A percentile compares a stretch with the other conserved stretches of the same genome.
Evolutionary conservation across 306 rosid genomes (phyloP).

Genomic region (Corylus avellana): DNA sequence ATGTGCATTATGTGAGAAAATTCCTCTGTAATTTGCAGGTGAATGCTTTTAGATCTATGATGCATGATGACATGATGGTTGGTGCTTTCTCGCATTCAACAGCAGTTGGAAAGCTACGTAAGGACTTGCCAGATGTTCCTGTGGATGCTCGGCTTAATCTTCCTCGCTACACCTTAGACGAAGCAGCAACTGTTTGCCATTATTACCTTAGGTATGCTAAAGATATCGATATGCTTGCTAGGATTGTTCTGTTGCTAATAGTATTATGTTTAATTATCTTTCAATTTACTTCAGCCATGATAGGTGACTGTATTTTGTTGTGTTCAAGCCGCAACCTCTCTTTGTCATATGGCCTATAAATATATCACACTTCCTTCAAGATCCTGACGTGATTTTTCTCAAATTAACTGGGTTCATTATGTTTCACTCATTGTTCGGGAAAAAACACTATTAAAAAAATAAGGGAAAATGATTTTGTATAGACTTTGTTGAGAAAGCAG

Average conservation of each 20-base stretch:
- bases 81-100: slow-evolving; percentile 98
- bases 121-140: slow-evolving; percentile 92
- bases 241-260: slow-evolving; percentile 12
- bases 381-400: not conserved
- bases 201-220: slow-evolving; percentile 77
- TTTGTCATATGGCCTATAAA: not conserved
- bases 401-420: not conserved
- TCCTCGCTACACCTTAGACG: slow-evolving; percentile 83
- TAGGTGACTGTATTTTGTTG: not conserved
- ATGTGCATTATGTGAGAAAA: slow-evolving; percentile 11
- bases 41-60: slow-evolving; percentile 91
- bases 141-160: slow-evolving; percentile 67
- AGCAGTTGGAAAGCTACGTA: slow-evolving; percentile 90
- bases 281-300: slow-evolving; percentile 1
- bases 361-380: not conserved
- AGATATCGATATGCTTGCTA: slow-evolving; percentile 11
- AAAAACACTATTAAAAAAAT: not conserved
- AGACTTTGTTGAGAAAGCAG: not conserved
- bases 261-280: not conserved
- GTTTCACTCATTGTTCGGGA: not conserved
- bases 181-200: slow-evolving; percentile 81
- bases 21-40: slow-evolving; percentile 59
- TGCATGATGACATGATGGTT: slow-evolving; percentile 89
- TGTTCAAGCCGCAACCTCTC: not conserved
- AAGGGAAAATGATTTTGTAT: not conserved